A percentile compares a stretch with the other conserved stretches of the same genome.
phyloP scores from a whole-genome alignment of 1,139 yeast species.

The Scheffersomyces stambukii region DNA sequence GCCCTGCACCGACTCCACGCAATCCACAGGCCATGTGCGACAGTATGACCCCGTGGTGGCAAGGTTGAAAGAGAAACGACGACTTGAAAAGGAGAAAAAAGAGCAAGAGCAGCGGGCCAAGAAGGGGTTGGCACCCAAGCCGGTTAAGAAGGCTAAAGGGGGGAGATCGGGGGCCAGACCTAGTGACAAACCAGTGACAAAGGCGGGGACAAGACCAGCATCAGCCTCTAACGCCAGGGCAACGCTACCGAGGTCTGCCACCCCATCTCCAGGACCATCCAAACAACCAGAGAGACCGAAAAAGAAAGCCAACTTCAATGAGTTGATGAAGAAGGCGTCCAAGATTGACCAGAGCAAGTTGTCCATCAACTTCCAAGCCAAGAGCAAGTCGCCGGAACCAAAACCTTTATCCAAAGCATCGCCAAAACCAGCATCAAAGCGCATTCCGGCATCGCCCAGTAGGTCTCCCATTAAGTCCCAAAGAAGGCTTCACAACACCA shows the following conservation, averaged over 20 bases:
- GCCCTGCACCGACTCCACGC: conserved; percentile 5
- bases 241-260: conserved; percentile 1
- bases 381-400: conserved; percentile 28
- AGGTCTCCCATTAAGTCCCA: not conserved
- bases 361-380: conserved; percentile 31
- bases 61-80: conserved; percentile 60
- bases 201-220: conserved; percentile 11
- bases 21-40: conserved; percentile 8
- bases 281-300: conserved; percentile 13
- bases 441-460: not conserved
- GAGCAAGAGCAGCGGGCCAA: conserved; percentile 28
- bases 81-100: conserved; percentile 48
- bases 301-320: conserved; percentile 59
- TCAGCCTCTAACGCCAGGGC: conserved; percentile 2
- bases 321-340: conserved; percentile 70
- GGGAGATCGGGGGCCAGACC: conserved; percentile 3
- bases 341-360: conserved; percentile 43
- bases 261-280: conserved; percentile 1
- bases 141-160: conserved; percentile 8
- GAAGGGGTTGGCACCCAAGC: conserved; percentile 28
- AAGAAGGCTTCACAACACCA: conserved; percentile 1
- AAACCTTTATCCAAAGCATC: conserved; percentile 2
- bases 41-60: conserved; percentile 51
- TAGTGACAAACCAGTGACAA: conserved; percentile 3
- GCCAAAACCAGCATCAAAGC: conserved; percentile 1